phyloP scores from a whole-genome alignment of 257 asterid species.

The Gardenia jasminoides region DNA sequence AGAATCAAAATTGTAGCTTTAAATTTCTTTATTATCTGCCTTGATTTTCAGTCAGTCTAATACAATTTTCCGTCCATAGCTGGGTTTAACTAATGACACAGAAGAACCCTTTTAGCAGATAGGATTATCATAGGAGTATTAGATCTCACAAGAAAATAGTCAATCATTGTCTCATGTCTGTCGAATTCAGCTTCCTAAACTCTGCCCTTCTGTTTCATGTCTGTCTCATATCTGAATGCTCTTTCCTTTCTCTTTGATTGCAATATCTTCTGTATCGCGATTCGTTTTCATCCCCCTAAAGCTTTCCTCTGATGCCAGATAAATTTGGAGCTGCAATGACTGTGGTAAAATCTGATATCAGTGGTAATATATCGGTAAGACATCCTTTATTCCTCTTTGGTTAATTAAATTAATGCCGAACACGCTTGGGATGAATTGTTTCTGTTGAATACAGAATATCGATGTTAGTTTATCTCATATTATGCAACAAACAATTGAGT shows the following conservation, averaged over 20 bases:
- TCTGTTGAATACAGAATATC: too few relatives aligned
- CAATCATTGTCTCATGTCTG: background rate
- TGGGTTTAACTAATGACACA: too few relatives aligned
- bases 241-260: background rate
- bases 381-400: slow-evolving; percentile 1
- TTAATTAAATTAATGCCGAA: background rate
- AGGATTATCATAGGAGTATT: background rate
- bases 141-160: background rate
- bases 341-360: slow-evolving; percentile 70
- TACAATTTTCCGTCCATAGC: background rate
- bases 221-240: background rate
- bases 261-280: background rate
- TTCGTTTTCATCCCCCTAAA: background rate
- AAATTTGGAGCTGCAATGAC: slow-evolving; percentile 85
- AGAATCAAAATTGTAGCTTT: too few relatives aligned
- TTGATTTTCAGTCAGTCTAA: too few relatives aligned
- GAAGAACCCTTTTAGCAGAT: background rate
- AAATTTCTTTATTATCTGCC: too few relatives aligned
- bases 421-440: background rate
- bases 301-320: slow-evolving; percentile 42
- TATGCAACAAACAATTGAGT: background rate
- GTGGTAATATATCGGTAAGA: slow-evolving; percentile 72
- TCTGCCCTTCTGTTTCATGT: background rate
- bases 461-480: too few relatives aligned
- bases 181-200: background rate